Evolutionary conservation across 1,284 basidiomycete genomes (phyloP), one percentile per base, ranked within the genome.

Genomic region (Takashimella tepidaria): DNA sequence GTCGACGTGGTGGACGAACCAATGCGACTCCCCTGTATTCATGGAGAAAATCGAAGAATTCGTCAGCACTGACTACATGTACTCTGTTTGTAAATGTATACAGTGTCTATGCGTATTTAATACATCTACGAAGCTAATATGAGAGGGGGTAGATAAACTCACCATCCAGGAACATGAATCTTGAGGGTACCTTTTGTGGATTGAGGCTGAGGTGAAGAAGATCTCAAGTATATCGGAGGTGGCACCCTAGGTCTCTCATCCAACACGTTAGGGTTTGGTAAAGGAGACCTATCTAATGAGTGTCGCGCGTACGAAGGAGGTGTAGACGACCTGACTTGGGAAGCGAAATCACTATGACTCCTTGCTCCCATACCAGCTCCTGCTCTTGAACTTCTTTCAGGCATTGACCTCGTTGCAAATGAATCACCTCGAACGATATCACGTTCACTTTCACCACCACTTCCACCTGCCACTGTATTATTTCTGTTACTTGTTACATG

Each of bases 141-240:
- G n/a, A n/a, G 8, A n/a, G 21, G 11, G 19, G 25, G 37, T 16
- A 19, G 19, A 3, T n/a, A n/a, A 10, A 65, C 69, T 57, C 51
- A 72, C 70, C 68, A 73, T 47, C 66, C 65, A 5, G 69, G 69
- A 8, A 73, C 60, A 54, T 71, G 69, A 3, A 73, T 70, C 49
- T 62, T 64, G 37, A 73, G 47, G 0, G 43, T 44, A 0, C 70
- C 70, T 21, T 62, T 62, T 8, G 49, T 59, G 40, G 58, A 63
- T 21, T 53, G 54, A 1, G 61, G 58, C 41, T 67, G 67, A 1
- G 62, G 62, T 45, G 60, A 63, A 5, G 62, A 62, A 13, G 55
- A 55, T 10, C 70, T 58, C 13, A 73, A 54, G 51, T 67, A 70
- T 47, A 73, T 69, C 1, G 70, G 69, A 20, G 69, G 68, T 1